These are phyloP conservation scores for Gnomoniopsis sp. DNA, from an alignment of 2,329 filamentous ascomycete genomes.

Conservation along the genomic window DNA sequence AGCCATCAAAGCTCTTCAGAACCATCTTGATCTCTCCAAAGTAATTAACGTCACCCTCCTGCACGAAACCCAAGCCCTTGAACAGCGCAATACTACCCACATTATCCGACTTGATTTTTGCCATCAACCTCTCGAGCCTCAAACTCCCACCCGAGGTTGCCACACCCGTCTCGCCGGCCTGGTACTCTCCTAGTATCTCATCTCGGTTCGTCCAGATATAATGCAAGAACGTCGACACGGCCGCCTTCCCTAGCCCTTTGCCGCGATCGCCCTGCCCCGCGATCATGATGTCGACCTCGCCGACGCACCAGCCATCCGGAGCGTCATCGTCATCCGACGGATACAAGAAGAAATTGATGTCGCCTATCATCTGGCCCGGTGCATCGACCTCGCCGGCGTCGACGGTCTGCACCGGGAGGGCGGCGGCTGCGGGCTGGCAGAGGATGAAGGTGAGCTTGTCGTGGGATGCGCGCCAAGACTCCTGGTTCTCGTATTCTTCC, in stretches of 20 bases:
- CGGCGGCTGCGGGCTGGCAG: slow-evolving; percentile 48
- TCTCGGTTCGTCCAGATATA: slow-evolving; percentile 59
- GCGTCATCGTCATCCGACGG: slow-evolving; percentile 50
- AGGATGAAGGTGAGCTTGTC: slow-evolving; percentile 94
- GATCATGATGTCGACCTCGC: slow-evolving; percentile 87
- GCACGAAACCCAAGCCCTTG: slow-evolving; percentile 46
- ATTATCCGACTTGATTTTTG: slow-evolving; percentile 54
- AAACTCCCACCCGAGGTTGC: background rate
- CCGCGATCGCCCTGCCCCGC: slow-evolving; percentile 56
- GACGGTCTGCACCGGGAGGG: slow-evolving; percentile 19
- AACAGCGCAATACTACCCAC: slow-evolving; percentile 49
- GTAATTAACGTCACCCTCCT: slow-evolving; percentile 53
- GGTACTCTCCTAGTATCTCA: slow-evolving; percentile 57
- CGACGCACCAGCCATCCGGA: slow-evolving; percentile 39
- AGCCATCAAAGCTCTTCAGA: slow-evolving; percentile 28
- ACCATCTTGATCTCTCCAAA: slow-evolving; percentile 58
- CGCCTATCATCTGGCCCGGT: slow-evolving; percentile 61
- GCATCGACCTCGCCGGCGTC: slow-evolving; percentile 48
- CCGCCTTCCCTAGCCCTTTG: slow-evolving; percentile 61
- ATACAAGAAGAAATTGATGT: slow-evolving; percentile 79
- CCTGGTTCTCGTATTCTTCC: slow-evolving; percentile 88
- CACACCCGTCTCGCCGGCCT: background rate
- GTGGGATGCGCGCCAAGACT: slow-evolving; percentile 73
- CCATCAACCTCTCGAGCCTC: slow-evolving; percentile 29
- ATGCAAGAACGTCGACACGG: slow-evolving; percentile 64